Conservation (phyloP, 2,329 filamentous ascomycete species). For the Corniculantispora saksenae region DNA sequence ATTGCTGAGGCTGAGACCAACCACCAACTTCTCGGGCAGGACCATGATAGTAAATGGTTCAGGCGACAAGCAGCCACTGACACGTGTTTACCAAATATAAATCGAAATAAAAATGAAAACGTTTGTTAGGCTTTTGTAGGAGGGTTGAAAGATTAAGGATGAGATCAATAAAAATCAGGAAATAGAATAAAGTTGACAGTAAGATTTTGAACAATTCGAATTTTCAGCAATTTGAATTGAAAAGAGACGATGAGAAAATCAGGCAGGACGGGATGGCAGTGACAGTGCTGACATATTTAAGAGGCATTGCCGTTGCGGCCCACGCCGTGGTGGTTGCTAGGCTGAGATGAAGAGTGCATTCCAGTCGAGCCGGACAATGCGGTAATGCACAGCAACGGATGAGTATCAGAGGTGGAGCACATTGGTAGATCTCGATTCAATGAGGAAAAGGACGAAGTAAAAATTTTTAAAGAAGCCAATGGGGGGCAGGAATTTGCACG, state of each 20-base stretch:
- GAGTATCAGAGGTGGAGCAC: background rate
- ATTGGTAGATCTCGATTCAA: background rate
- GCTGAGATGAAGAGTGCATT: slow-evolving; percentile 38
- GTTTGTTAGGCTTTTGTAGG: background rate
- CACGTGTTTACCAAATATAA: background rate
- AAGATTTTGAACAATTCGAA: background rate
- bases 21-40: slow-evolving; percentile 20
- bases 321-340: slow-evolving; percentile 5
- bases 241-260: slow-evolving; percentile 8
- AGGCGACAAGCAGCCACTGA: background rate
- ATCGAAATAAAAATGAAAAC: background rate
- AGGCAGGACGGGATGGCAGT: background rate
- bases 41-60: slow-evolving; percentile 25
- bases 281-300: slow-evolving; percentile 18
- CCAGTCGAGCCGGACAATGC: slow-evolving; percentile 23
- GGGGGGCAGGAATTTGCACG: background rate
- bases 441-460: background rate
- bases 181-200: background rate
- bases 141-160: background rate
- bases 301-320: slow-evolving; percentile 23
- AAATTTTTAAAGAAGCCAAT: background rate
- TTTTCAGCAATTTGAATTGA: background rate
- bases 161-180: background rate
- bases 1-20: slow-evolving; percentile 19
- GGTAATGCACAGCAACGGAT: slow-evolving; percentile 4